phyloP scores from a whole-genome alignment of 1,284 basidiomycete species.

The Ceratobasidium sp. region DNA sequence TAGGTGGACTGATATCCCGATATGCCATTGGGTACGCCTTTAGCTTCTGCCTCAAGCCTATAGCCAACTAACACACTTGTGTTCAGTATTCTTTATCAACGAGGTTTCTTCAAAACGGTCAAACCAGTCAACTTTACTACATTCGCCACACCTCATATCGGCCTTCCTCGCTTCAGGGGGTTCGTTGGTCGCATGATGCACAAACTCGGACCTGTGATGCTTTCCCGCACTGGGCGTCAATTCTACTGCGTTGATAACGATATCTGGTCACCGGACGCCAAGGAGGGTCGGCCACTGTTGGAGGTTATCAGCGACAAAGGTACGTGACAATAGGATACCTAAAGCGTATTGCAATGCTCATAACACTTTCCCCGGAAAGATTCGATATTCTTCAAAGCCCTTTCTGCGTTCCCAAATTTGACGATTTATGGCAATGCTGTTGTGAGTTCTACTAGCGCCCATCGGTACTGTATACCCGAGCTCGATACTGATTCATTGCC shows the following conservation, averaged over 20 bases:
- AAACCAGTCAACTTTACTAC: slow-evolving; percentile 84
- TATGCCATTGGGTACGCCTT: slow-evolving; percentile 77
- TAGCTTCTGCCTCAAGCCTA: background rate
- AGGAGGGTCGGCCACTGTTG: slow-evolving; percentile 75
- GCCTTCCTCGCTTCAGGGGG: slow-evolving; percentile 65
- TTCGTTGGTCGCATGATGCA: slow-evolving; percentile 71
- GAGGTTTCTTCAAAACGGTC: slow-evolving; percentile 76
- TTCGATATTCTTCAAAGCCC: slow-evolving; percentile 81
- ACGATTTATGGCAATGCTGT: slow-evolving; percentile 89
- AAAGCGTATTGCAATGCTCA: background rate
- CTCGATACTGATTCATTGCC: slow-evolving; percentile 17
- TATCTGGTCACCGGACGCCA: slow-evolving; percentile 68
- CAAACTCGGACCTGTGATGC: slow-evolving; percentile 76
- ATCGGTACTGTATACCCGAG: background rate
- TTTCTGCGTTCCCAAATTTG: slow-evolving; percentile 77
- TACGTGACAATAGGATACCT: slow-evolving; percentile 58
- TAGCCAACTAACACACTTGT: background rate
- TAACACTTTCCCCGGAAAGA: slow-evolving; percentile 60
- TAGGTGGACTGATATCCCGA: slow-evolving; percentile 84
- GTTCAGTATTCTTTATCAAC: slow-evolving; percentile 72
- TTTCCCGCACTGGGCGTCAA: slow-evolving; percentile 90
- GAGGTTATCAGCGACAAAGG: slow-evolving; percentile 90
- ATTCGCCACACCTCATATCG: slow-evolving; percentile 86
- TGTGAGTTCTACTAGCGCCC: slow-evolving; percentile 53
- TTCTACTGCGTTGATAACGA: slow-evolving; percentile 78